phyloP scores from a whole-genome alignment of 495 filamentous ascomycete genomes.

The Endocarpon pusillum region DNA sequence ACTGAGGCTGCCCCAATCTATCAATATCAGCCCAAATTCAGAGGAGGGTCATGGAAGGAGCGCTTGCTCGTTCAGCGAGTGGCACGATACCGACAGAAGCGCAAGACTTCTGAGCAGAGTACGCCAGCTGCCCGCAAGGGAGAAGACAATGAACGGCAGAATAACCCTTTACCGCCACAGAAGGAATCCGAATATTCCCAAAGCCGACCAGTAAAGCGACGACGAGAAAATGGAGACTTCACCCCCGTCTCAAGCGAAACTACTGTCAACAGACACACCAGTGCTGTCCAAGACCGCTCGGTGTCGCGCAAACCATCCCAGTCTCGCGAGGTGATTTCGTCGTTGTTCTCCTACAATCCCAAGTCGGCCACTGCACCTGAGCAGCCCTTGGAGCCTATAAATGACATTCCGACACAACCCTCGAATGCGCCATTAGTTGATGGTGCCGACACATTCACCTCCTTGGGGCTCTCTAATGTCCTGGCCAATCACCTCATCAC shows the following conservation, averaged over 20 bases:
- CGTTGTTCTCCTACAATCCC: slow-evolving; percentile 81
- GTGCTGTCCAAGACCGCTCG: slow-evolving; percentile 6
- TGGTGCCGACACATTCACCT: slow-evolving; percentile 66
- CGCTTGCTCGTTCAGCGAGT: slow-evolving; percentile 64
- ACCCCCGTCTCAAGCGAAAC: slow-evolving; percentile 1
- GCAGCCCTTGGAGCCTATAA: slow-evolving; percentile 24
- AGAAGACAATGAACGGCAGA: not conserved
- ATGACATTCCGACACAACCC: slow-evolving; percentile 50
- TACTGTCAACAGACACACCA: slow-evolving; percentile 1
- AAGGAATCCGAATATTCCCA: slow-evolving; percentile 8
- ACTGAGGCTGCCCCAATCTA: slow-evolving; percentile 33
- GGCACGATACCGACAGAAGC: slow-evolving; percentile 31
- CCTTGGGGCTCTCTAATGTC: slow-evolving; percentile 57
- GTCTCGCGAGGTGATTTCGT: slow-evolving; percentile 56
- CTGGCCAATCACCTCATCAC: slow-evolving; percentile 68
- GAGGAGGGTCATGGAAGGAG: slow-evolving; percentile 84
- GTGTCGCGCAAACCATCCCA: slow-evolving; percentile 12
- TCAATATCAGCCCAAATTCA: slow-evolving; percentile 52
- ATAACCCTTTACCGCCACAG: too few relatives aligned
- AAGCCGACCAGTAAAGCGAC: slow-evolving; percentile 23
- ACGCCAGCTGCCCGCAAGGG: slow-evolving; percentile 1
- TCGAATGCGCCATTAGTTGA: slow-evolving; percentile 89
- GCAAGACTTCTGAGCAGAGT: slow-evolving; percentile 11
- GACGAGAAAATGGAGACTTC: slow-evolving; percentile 14
- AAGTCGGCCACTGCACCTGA: slow-evolving; percentile 37